Evolutionary conservation across 768 basidiomycete genomes (phyloP).

Genomic region (Auriscalpium microsporum): DNA sequence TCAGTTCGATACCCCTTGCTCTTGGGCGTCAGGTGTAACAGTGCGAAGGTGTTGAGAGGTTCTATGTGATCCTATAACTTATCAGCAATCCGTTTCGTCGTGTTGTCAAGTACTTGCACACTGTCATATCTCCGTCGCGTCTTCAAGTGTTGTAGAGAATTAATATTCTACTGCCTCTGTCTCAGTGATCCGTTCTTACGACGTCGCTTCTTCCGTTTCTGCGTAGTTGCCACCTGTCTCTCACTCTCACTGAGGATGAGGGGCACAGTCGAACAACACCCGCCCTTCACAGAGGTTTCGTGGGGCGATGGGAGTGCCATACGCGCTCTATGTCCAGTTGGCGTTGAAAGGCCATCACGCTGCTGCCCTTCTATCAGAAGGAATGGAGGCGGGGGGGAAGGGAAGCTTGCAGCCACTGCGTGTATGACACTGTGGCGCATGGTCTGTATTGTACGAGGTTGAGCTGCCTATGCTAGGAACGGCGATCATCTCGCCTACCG

Average conservation of each 20-base stretch:
- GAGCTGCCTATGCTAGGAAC: neutral
- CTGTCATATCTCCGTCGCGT: neutral
- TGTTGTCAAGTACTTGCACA: neutral
- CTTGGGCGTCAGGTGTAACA: slow-evolving; percentile 30
- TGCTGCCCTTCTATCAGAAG: neutral
- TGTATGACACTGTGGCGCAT: slow-evolving; percentile 1
- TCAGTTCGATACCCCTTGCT: slow-evolving; percentile 74
- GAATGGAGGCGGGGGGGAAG: neutral
- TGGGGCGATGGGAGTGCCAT: neutral
- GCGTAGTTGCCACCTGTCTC: too few relatives aligned
- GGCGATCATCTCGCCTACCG: neutral
- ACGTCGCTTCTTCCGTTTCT: too few relatives aligned
- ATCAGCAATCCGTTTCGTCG: slow-evolving; percentile 7
- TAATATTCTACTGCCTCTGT: neutral
- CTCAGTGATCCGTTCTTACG: too few relatives aligned
- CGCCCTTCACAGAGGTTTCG: neutral
- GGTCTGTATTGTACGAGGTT: slow-evolving; percentile 1
- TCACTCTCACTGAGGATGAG: too few relatives aligned
- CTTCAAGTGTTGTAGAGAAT: neutral
- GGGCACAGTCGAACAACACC: neutral
- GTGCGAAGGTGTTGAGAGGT: neutral
- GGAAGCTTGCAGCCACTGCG: neutral
- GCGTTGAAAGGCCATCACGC: neutral
- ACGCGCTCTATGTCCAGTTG: neutral
- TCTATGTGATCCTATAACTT: slow-evolving; percentile 8